phyloP scores from a whole-genome alignment of 208 protist species.

The Novymonas esmeraldas region DNA sequence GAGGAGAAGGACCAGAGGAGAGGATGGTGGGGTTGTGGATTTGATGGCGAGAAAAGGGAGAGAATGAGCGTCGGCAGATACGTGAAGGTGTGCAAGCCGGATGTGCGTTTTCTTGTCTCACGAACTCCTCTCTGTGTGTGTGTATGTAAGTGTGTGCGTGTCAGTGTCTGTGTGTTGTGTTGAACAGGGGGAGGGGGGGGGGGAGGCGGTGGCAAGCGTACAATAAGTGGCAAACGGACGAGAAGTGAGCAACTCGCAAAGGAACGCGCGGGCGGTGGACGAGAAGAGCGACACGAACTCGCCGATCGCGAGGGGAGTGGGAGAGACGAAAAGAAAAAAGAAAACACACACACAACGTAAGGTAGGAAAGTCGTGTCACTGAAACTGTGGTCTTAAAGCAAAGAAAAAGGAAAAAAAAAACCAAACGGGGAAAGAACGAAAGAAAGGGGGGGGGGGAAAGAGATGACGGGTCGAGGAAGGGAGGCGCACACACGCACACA shows the following conservation, averaged over 20 bases:
- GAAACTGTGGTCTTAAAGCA: no score
- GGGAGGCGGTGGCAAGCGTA: no score
- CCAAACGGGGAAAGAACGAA: slow-evolving; percentile 4
- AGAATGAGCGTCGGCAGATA: no score
- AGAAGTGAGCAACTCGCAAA: no score
- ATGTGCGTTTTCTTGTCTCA: neutral
- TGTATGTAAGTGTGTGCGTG: neutral
- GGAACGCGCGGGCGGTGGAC: no score
- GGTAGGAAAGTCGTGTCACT: no score
- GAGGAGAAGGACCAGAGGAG: neutral
- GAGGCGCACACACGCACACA: neutral
- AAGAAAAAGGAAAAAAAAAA: slow-evolving; percentile 2
- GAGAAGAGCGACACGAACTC: neutral
- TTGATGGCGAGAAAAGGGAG: neutral
- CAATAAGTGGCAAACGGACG: no score
- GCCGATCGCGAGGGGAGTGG: neutral
- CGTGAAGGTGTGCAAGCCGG: neutral
- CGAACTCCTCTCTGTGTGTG: neutral
- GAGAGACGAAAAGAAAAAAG: slow-evolving; percentile 6
- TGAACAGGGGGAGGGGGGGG: no score
- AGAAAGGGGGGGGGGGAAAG: slow-evolving; percentile 3
- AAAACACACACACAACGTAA: no score
- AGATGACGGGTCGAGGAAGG: neutral
- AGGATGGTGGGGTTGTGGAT: neutral
- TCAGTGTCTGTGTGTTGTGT: slow-evolving; percentile 4